Evolutionary conservation across 148 eudicot species (phyloP).

Genomic region (Silene conica): DNA sequence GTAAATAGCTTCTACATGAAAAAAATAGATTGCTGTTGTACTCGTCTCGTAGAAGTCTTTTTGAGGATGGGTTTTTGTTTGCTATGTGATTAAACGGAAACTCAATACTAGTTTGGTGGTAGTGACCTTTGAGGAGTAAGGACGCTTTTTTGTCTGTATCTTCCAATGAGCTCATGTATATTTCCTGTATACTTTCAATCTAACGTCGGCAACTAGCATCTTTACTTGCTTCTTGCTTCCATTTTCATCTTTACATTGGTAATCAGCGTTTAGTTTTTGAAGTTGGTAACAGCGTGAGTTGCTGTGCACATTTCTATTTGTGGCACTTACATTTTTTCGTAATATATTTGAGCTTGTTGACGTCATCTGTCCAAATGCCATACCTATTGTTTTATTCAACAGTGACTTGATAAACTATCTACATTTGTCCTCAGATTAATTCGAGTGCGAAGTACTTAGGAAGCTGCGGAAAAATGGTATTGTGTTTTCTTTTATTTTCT

Average conservation of each 20-base stretch:
- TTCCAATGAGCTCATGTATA: too few species aligned
- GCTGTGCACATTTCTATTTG: not conserved
- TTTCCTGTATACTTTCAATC: too few species aligned
- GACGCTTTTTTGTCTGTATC: too few species aligned
- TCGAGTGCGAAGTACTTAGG: not conserved
- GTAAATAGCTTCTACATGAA: too few species aligned
- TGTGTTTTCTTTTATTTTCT: too few species aligned
- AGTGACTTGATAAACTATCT: not conserved
- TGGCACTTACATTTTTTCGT: not conserved
- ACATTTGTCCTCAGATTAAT: not conserved
- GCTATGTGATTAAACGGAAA: too few species aligned
- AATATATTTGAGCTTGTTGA: not conserved
- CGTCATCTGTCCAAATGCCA: not conserved
- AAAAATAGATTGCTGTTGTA: too few species aligned
- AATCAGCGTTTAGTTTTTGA: not conserved
- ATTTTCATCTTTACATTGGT: not conserved
- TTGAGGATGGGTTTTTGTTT: too few species aligned
- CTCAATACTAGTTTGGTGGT: too few species aligned
- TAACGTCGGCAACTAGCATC: not conserved
- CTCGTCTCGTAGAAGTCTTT: not conserved
- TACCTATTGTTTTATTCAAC: not conserved
- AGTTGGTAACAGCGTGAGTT: not conserved
- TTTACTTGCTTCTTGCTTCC: not conserved
- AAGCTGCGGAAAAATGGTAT: constrained; percentile 24
- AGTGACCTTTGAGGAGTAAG: too few species aligned